phyloP scores from a whole-genome alignment of 345 rosid species.

The Nephelium lappaceum region DNA sequence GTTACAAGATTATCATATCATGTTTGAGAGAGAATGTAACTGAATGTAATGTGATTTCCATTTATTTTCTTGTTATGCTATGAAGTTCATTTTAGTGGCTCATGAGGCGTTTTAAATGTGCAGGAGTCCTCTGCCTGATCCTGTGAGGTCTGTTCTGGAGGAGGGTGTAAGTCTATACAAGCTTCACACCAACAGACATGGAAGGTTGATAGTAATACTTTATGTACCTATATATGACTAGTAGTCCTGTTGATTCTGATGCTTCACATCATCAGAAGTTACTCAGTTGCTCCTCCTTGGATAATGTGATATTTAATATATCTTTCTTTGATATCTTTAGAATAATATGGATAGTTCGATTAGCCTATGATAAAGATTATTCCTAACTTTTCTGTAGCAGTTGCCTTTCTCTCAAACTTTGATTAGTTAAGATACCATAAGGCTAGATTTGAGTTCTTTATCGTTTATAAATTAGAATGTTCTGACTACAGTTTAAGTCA shows the following conservation, averaged over 20 bases:
- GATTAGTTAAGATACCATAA: background rate
- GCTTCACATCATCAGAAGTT: background rate
- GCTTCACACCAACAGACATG: conserved; percentile 72
- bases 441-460: background rate
- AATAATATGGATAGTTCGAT: background rate
- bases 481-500: background rate
- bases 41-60: background rate
- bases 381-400: background rate
- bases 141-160: conserved; percentile 65
- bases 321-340: background rate
- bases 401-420: background rate
- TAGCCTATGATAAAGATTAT: background rate
- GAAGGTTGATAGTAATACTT: conserved; percentile 54
- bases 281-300: background rate
- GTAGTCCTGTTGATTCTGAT: background rate
- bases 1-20: background rate
- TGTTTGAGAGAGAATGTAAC: background rate
- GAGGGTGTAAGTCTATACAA: conserved; percentile 83
- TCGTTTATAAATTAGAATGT: conserved; percentile 8
- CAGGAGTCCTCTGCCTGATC: conserved; percentile 79
- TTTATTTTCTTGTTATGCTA: background rate
- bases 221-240: background rate
- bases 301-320: background rate
- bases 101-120: conserved; percentile 19
- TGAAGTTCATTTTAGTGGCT: background rate